Conservation (phyloP, 345 rosid genomes). For the Kernera saxatilis region DNA sequence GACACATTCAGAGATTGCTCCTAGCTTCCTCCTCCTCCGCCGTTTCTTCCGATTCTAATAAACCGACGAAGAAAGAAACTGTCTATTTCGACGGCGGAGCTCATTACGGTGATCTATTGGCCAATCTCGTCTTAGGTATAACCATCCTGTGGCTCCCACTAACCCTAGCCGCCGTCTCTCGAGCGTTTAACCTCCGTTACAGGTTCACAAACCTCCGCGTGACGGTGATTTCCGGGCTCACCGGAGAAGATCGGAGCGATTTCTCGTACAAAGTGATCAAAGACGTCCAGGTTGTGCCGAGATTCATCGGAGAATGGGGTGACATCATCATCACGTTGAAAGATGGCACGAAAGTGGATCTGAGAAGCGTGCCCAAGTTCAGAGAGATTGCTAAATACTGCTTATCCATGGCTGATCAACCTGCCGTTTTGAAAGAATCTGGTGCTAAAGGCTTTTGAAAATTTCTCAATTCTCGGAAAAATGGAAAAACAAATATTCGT, state of each 20-base stretch:
- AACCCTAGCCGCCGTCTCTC: conserved; percentile 82
- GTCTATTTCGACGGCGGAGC: conserved; percentile 89
- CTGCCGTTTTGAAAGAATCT: conserved; percentile 46
- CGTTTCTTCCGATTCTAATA: conserved; percentile 17
- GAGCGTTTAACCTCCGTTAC: conserved; percentile 78
- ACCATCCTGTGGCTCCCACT: conserved; percentile 89
- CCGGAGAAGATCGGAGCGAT: conserved; percentile 79
- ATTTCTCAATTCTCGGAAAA: not conserved
- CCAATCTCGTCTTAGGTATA: conserved; percentile 74
- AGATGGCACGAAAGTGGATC: conserved; percentile 81
- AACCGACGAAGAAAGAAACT: conserved; percentile 50
- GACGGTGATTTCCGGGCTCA: conserved; percentile 84
- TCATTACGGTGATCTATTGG: conserved; percentile 86
- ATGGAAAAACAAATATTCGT: not conserved
- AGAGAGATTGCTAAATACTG: conserved; percentile 85
- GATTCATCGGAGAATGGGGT: conserved; percentile 95
- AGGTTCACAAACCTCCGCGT: conserved; percentile 89
- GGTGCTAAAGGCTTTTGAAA: conserved; percentile 47
- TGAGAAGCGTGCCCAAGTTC: conserved; percentile 85
- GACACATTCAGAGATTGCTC: conserved; percentile 19
- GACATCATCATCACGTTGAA: conserved; percentile 69
- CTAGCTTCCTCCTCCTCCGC: conserved; percentile 27
- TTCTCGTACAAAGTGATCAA: conserved; percentile 86
- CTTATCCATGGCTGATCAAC: conserved; percentile 63
- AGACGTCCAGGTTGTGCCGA: conserved; percentile 89